Percentiles rank a stretch among this genome's conserved stretches.
Evolutionary conservation across 1,284 basidiomycete genomes (phyloP).

Genomic region (Trametes pubescens): DNA sequence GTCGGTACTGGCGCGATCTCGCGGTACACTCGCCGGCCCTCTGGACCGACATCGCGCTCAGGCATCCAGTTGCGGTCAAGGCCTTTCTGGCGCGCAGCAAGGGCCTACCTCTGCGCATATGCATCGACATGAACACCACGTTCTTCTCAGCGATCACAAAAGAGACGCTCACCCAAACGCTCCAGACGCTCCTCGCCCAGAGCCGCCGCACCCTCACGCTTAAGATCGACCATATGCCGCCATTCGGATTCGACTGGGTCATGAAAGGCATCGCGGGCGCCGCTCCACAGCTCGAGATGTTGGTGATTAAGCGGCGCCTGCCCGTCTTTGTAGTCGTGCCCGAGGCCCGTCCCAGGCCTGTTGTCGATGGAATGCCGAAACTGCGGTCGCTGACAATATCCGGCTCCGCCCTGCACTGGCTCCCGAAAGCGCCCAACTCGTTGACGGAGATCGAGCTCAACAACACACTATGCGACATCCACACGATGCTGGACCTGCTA

Average conservation of each 20-base stretch:
- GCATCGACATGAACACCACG: neutral
- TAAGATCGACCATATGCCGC: neutral
- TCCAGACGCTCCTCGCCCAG: too few species aligned
- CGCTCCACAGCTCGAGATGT: neutral
- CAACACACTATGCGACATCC: neutral
- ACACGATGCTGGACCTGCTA: neutral
- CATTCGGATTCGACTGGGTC: neutral
- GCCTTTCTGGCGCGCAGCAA: neutral
- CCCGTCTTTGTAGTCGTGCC: neutral
- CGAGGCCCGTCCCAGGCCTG: neutral
- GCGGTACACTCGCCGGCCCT: neutral
- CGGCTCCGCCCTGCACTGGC: neutral
- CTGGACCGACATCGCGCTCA: neutral
- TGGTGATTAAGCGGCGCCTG: neutral
- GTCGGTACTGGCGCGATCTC: neutral
- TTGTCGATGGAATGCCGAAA: neutral
- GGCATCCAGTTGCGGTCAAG: neutral
- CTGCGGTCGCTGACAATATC: neutral
- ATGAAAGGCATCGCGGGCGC: neutral
- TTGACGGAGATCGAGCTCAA: neutral
- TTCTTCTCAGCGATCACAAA: too few species aligned
- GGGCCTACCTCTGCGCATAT: neutral
- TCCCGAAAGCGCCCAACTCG: neutral
- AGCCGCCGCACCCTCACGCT: neutral
- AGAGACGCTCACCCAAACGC: too few species aligned